Evolutionary conservation across 2,329 filamentous ascomycete species (phyloP).

Genomic region (Colletotrichum tamarilloi): DNA sequence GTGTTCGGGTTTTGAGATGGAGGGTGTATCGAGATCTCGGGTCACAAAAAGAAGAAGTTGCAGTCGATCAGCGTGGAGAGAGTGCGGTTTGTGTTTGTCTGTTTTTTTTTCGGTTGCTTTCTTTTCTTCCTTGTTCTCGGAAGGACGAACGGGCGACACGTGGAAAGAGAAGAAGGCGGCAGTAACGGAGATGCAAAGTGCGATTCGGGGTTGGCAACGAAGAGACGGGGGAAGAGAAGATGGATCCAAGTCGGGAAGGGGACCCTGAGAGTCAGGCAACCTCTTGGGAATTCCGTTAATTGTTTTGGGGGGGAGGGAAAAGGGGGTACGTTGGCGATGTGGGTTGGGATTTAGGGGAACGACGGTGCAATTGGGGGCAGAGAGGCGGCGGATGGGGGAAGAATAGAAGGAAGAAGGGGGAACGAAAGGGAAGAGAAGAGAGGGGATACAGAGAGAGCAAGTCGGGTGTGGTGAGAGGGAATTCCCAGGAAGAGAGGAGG

Average conservation of each 20-base stretch:
- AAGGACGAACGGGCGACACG: constrained; percentile 37
- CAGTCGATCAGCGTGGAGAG: constrained; percentile 14
- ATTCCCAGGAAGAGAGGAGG: constrained; percentile 13
- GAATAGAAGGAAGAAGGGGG: constrained; percentile 33
- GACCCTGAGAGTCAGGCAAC: constrained; percentile 28
- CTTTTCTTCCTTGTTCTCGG: constrained; percentile 16
- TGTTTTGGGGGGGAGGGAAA: constrained; percentile 12
- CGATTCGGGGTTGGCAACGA: constrained; percentile 18
- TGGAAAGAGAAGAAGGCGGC: constrained; percentile 42
- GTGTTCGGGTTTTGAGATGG: constrained; percentile 11
- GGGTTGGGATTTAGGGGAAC: neutral
- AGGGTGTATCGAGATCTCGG: neutral
- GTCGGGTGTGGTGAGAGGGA: constrained; percentile 24
- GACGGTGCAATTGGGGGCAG: constrained; percentile 1
- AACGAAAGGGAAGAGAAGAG: constrained; percentile 23
- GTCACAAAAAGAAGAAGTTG: constrained; percentile 21
- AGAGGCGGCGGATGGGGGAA: constrained; percentile 17
- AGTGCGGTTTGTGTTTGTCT: neutral
- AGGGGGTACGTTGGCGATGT: constrained; percentile 21
- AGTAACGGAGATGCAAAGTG: constrained; percentile 26
- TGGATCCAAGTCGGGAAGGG: constrained; percentile 16
- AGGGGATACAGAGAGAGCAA: constrained; percentile 34
- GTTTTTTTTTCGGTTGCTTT: constrained; percentile 11
- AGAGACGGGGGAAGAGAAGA: constrained; percentile 22
- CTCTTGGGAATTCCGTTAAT: constrained; percentile 6